Conservation (phyloP, 148 eudicot species). For the Camellia lanceoleosa region DNA sequence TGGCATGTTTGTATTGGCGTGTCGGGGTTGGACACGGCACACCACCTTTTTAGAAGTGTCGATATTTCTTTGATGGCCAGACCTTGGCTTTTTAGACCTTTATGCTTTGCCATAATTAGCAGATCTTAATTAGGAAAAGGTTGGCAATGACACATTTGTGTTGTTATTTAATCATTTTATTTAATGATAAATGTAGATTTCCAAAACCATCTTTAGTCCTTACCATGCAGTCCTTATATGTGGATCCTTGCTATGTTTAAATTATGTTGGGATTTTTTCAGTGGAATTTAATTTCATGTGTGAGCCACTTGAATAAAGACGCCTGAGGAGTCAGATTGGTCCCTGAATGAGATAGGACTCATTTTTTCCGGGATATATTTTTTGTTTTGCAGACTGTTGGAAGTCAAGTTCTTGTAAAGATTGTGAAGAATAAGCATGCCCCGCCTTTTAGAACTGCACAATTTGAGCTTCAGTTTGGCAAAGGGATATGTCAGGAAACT, state of each 20-base stretch:
- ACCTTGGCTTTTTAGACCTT: background rate
- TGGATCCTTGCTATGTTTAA: background rate
- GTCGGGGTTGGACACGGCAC: no score
- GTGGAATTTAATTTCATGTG: background rate
- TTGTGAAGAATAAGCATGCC: constrained; percentile 93
- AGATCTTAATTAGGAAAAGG: background rate
- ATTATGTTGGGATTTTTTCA: background rate
- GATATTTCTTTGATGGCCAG: no score
- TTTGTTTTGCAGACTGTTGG: constrained; percentile 54
- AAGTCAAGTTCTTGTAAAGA: constrained; percentile 75
- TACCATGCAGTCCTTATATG: background rate
- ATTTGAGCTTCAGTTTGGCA: constrained; percentile 91
- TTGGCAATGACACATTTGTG: background rate
- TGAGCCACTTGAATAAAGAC: background rate
- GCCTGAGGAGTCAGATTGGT: background rate
- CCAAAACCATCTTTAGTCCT: background rate
- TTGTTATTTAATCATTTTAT: background rate
- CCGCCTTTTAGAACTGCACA: constrained; percentile 80
- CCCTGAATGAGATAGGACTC: background rate
- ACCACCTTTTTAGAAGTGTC: no score
- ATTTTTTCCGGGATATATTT: background rate
- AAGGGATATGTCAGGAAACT: constrained; percentile 65
- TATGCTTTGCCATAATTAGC: background rate
- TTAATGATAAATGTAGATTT: constrained; percentile 1
- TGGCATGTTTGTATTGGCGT: no score